Evolutionary conservation across 768 basidiomycete species (phyloP).

Genomic region (Floccularia luteovirens): DNA sequence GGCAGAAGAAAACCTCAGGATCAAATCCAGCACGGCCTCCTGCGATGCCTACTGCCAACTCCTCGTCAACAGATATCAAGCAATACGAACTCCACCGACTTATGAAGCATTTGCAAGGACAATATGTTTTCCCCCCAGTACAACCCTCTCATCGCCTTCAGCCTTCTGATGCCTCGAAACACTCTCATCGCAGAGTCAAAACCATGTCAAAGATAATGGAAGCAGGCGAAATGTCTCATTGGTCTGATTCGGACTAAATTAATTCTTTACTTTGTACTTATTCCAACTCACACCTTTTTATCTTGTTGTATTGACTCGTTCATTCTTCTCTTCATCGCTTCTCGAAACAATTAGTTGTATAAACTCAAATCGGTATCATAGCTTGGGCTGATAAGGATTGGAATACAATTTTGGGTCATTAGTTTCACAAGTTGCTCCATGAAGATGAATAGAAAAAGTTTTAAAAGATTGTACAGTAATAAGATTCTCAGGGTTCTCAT

Average conservation of each 20-base stretch:
- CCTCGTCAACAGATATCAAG: conserved; percentile 23
- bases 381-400: no score
- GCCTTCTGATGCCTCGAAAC: conserved; percentile 10
- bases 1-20: background rate
- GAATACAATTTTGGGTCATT: no score
- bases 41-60: conserved; percentile 17
- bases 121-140: conserved; percentile 36
- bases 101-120: conserved; percentile 26
- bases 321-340: no score
- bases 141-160: conserved; percentile 14
- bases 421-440: no score
- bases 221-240: conserved; percentile 20
- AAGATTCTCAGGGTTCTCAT: no score
- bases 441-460: no score
- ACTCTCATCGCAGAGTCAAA: conserved; percentile 17
- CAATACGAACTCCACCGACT: conserved; percentile 29
- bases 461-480: no score
- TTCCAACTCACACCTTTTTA: conserved; percentile 1
- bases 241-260: conserved; percentile 16
- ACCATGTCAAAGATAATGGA: conserved; percentile 26
- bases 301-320: no score
- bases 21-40: conserved; percentile 16
- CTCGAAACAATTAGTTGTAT: no score
- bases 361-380: no score
- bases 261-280: background rate